These are phyloP conservation scores for Trypanosoma scelopori DNA, from an alignment of 208 protist species.

Conservation along the genomic window DNA sequence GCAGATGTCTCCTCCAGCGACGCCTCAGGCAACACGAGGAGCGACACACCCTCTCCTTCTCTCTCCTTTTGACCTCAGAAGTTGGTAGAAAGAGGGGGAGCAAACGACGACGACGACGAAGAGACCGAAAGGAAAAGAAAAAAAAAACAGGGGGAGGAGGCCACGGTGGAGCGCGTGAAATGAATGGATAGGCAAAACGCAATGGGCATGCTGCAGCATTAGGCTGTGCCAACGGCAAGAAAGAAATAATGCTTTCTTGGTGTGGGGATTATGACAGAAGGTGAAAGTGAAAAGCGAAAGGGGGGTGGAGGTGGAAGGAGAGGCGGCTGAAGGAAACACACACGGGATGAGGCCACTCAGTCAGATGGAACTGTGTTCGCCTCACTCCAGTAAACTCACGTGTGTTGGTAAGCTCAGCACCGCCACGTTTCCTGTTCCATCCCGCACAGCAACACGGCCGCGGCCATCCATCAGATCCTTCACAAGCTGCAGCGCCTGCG, in stretches of 20 bases:
- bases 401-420: slow-evolving; percentile 33
- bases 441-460: slow-evolving; percentile 36
- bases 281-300: too few relatives aligned
- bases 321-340: too few relatives aligned
- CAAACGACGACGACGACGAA: not conserved
- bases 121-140: not conserved
- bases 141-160: too few relatives aligned
- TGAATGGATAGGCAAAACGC: too few relatives aligned
- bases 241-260: too few relatives aligned
- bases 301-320: too few relatives aligned
- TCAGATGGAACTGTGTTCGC: not conserved
- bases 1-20: too few relatives aligned
- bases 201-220: too few relatives aligned
- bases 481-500: slow-evolving; percentile 23
- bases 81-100: slow-evolving; percentile 3
- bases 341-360: not conserved
- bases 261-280: not conserved
- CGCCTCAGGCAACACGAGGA: too few relatives aligned
- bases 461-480: slow-evolving; percentile 37
- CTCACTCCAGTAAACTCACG: slow-evolving; percentile 23
- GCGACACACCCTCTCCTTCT: not conserved
- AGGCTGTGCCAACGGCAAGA: not conserved
- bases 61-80: too few relatives aligned
- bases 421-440: slow-evolving; percentile 24
- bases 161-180: too few relatives aligned